A percentile compares a stretch with the other conserved stretches of the same genome.
phyloP scores from a whole-genome alignment of 768 basidiomycete genomes.

The Suillus fuscotomentosus region DNA sequence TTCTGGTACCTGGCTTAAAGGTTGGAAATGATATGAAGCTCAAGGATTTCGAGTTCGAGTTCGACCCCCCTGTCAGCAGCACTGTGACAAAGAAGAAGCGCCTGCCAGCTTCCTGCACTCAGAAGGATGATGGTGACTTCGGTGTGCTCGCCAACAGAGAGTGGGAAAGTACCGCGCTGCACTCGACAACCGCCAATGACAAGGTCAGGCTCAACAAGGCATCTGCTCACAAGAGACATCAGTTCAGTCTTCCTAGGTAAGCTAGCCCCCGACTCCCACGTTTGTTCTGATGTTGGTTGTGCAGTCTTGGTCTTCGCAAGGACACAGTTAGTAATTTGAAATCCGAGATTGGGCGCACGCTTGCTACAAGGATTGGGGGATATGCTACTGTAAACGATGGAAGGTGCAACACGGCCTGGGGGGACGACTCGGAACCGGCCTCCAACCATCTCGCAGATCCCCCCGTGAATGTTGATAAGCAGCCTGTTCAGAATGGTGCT shows the following conservation, averaged over 20 bases:
- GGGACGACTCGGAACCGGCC: conserved; percentile 34
- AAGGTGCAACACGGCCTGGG: conserved; percentile 49
- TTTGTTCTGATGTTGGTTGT: conserved; percentile 7
- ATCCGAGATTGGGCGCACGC: conserved; percentile 50
- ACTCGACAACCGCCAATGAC: conserved; percentile 59
- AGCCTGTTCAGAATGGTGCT: conserved; percentile 14
- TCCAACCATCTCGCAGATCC: conserved; percentile 31
- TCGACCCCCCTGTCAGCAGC: conserved; percentile 33
- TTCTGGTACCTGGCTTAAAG: conserved; percentile 65
- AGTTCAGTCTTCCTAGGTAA: conserved; percentile 69
- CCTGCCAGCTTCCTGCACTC: conserved; percentile 15
- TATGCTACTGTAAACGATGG: conserved; percentile 39
- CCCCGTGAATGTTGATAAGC: conserved; percentile 39
- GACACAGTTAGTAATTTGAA: conserved; percentile 57
- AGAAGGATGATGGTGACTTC: conserved; percentile 22
- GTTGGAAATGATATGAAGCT: conserved; percentile 57
- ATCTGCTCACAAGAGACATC: conserved; percentile 57
- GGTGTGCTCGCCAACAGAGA: conserved; percentile 33
- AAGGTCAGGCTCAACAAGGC: conserved; percentile 38
- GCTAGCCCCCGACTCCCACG: conserved; percentile 13
- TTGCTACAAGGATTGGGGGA: conserved; percentile 43
- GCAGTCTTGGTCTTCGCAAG: conserved; percentile 63
- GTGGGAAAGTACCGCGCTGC: conserved; percentile 55
- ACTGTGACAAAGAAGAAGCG: conserved; percentile 37
- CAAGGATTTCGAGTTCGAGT: conserved; percentile 38